phyloP scores from a whole-genome alignment of 352 stramenopile species.

The Phytophthora nicotianae region DNA sequence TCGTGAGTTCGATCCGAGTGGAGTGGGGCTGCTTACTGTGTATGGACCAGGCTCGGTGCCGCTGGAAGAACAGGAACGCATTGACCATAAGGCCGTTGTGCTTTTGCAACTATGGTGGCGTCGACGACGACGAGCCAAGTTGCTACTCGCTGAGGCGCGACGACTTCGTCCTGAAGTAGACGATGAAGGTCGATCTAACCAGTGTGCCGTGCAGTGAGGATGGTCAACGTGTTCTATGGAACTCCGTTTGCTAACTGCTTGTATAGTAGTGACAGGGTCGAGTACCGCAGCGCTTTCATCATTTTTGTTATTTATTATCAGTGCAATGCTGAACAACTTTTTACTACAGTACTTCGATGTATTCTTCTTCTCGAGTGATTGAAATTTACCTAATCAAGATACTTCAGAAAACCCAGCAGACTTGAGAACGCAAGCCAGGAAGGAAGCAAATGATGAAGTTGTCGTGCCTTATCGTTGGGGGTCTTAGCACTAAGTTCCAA shows the following conservation, averaged over 20 bases:
- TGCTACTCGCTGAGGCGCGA: conserved; percentile 66
- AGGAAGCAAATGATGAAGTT: background rate
- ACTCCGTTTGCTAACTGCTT: conserved; percentile 19
- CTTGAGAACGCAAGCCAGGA: background rate
- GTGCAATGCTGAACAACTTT: conserved; percentile 12
- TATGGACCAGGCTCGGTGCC: conserved; percentile 87
- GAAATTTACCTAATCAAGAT: too few species aligned
- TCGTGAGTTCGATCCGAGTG: conserved; percentile 75
- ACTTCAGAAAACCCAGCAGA: background rate
- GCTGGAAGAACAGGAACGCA: conserved; percentile 89
- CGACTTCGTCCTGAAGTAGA: conserved; percentile 60
- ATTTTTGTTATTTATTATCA: conserved; percentile 44
- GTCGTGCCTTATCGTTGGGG: too few species aligned
- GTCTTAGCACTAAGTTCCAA: too few species aligned
- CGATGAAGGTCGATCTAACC: conserved; percentile 24
- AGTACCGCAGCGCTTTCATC: conserved; percentile 22
- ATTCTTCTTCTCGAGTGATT: background rate
- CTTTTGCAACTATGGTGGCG: conserved; percentile 88
- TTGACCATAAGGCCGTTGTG: conserved; percentile 82
- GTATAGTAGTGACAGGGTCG: conserved; percentile 34
- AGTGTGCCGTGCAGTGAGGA: conserved; percentile 43
- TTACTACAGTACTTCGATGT: too few species aligned
- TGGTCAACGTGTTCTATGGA: background rate
- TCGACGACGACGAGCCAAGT: conserved; percentile 61
- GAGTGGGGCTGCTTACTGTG: conserved; percentile 78